Evolutionary conservation across 2,329 filamentous ascomycete genomes (phyloP).

Genomic region (Cladosporium sp.): DNA sequence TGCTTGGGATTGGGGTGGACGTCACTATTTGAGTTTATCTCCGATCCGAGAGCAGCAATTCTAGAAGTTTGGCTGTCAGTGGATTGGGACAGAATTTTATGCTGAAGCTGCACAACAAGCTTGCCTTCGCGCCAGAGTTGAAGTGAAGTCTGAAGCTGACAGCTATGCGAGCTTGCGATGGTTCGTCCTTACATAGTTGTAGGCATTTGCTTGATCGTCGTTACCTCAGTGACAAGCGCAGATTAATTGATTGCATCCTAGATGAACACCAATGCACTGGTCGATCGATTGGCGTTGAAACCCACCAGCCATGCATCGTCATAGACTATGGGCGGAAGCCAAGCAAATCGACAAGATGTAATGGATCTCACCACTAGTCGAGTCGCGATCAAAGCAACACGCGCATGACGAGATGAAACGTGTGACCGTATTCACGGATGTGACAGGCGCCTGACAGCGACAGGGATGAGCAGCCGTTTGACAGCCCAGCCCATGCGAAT

Average conservation of each 20-base stretch:
- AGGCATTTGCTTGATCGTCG: background rate
- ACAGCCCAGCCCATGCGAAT: background rate
- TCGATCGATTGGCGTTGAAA: conserved; percentile 8
- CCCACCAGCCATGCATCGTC: background rate
- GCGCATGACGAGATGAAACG: background rate
- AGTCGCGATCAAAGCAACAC: background rate
- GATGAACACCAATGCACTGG: background rate
- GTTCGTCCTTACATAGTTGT: background rate
- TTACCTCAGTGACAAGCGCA: background rate
- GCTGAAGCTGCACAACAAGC: background rate
- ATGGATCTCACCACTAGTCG: background rate
- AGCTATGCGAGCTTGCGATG: background rate
- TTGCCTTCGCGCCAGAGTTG: background rate
- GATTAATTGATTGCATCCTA: background rate
- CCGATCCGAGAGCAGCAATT: background rate
- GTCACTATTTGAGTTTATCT: background rate
- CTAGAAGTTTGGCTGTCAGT: background rate
- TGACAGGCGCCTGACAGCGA: background rate
- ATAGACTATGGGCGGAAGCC: background rate
- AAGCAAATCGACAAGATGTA: background rate
- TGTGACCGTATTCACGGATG: conserved; percentile 2
- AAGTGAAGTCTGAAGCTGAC: background rate
- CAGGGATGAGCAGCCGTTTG: background rate
- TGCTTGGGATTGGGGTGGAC: background rate
- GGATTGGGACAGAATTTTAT: background rate